These are phyloP conservation scores for Nannochloropsis salina DNA, from an alignment of 108 stramenopile species.

Conservation along the genomic window DNA sequence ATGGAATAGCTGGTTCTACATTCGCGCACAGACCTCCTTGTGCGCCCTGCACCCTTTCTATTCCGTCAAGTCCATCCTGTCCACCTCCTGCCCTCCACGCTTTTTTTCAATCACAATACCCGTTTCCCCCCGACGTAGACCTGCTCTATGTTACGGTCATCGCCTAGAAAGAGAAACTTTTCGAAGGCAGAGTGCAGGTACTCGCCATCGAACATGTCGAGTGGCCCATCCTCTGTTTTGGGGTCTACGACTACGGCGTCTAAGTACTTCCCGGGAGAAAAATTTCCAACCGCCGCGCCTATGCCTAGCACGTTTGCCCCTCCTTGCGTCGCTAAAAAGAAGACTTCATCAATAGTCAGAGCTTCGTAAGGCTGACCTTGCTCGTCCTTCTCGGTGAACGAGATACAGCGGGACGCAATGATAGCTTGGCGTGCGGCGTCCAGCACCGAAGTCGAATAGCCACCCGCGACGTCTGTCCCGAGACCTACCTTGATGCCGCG, in stretches of 20 bases:
- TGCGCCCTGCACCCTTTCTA: too few relatives aligned
- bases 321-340: constrained; percentile 64
- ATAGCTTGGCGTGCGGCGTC: constrained; percentile 57
- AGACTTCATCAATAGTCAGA: constrained; percentile 59
- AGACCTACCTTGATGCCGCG: constrained; percentile 61
- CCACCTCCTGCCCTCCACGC: not conserved
- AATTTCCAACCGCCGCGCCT: constrained; percentile 54
- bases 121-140: constrained; percentile 49
- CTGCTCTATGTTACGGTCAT: constrained; percentile 53
- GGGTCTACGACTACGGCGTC: constrained; percentile 18
- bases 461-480: constrained; percentile 70
- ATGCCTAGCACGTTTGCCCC: constrained; percentile 62
- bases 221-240: constrained; percentile 29
- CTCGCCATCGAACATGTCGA: constrained; percentile 48
- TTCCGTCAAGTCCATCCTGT: not conserved
- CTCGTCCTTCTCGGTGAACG: constrained; percentile 27
- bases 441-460: constrained; percentile 61
- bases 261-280: constrained; percentile 56
- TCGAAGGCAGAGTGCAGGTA: constrained; percentile 51
- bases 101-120: constrained; percentile 29
- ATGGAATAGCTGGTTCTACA: too few relatives aligned
- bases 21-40: too few relatives aligned
- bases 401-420: constrained; percentile 49
- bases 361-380: constrained; percentile 30
- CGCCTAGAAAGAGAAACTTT: constrained; percentile 57